Conservation (phyloP, 2,329 filamentous ascomycete genomes). For the Alternaria longipes region DNA sequence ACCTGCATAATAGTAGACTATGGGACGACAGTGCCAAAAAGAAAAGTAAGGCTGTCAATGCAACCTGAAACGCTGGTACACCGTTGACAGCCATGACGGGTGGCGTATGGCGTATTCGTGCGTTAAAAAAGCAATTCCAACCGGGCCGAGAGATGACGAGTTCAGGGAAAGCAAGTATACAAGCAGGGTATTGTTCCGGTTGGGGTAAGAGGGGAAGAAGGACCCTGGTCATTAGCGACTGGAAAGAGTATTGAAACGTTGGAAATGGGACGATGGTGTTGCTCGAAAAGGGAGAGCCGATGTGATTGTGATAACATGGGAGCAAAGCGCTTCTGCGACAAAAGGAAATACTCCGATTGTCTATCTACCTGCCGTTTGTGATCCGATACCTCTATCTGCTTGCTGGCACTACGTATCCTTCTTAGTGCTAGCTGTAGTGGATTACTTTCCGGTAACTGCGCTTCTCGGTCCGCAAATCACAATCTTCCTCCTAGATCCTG, state of each 20-base stretch:
- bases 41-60: neutral
- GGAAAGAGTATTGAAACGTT: neutral
- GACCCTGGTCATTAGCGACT: neutral
- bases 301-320: conserved; percentile 3
- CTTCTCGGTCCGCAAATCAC: conserved; percentile 12
- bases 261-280: neutral
- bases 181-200: neutral
- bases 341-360: neutral
- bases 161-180: conserved; percentile 3
- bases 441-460: neutral
- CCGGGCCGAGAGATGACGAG: neutral
- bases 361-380: neutral
- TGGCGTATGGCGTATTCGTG: neutral
- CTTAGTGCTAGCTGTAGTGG: neutral
- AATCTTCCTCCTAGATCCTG: conserved; percentile 49
- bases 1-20: neutral
- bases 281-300: neutral
- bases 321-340: conserved; percentile 1
- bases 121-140: neutral
- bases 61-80: conserved; percentile 1
- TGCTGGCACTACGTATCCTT: neutral
- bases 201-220: neutral
- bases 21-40: neutral
- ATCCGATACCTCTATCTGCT: neutral
- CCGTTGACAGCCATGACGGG: neutral